phyloP scores from a whole-genome alignment of 2,329 filamentous ascomycete species.

The Plectosphaerella cucumerina region DNA sequence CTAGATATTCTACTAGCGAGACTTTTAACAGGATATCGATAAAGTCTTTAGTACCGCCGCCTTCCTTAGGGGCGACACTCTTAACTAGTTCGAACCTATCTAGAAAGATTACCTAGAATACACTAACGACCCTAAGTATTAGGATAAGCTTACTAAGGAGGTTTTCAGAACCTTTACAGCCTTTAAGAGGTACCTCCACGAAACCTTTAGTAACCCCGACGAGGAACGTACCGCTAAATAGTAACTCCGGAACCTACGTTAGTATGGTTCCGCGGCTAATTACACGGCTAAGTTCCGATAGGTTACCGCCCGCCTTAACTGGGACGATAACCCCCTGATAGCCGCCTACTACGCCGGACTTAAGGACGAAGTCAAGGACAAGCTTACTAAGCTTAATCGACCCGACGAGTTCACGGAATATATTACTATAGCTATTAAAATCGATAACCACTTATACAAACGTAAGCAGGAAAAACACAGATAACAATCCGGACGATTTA shows the following conservation, averaged over 20 bases:
- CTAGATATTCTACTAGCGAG: too few relatives aligned
- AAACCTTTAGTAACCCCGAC: conserved; percentile 1
- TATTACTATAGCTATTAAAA: neutral
- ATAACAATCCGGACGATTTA: too few relatives aligned
- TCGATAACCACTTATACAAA: too few relatives aligned
- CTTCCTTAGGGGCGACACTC: too few relatives aligned
- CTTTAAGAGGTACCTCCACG: neutral
- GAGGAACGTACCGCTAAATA: neutral
- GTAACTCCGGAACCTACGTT: neutral
- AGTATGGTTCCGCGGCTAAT: neutral
- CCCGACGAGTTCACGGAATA: neutral
- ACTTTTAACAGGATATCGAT: too few relatives aligned
- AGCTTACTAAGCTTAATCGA: neutral
- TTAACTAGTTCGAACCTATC: too few relatives aligned
- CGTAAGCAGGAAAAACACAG: too few relatives aligned
- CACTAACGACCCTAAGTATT: neutral
- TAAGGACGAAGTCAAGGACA: neutral
- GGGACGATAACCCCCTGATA: neutral
- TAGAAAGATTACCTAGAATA: neutral
- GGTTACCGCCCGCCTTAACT: neutral
- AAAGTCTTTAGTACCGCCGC: too few relatives aligned
- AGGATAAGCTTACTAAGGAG: neutral
- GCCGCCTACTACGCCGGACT: neutral
- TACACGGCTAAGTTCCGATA: neutral
- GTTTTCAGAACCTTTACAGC: neutral